Evolutionary conservation across 768 basidiomycete genomes (phyloP).

Genomic region (Leucocoprinus sp.): DNA sequence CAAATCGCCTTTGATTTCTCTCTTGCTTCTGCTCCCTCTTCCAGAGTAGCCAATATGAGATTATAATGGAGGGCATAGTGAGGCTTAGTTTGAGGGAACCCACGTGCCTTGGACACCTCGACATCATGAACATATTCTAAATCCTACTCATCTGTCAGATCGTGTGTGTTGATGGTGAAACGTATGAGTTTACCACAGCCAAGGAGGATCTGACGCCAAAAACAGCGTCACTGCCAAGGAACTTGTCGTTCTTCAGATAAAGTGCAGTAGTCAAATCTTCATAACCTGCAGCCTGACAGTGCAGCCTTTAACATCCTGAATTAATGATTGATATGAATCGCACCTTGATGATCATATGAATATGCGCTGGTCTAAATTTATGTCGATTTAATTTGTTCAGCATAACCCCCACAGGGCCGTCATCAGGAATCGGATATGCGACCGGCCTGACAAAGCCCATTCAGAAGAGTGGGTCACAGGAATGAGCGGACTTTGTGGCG

Average conservation of each 20-base stretch:
- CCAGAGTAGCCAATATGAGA: constrained; percentile 33
- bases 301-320: constrained; percentile 10
- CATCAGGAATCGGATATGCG: constrained; percentile 70
- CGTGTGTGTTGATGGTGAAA: constrained; percentile 5
- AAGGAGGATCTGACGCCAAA: constrained; percentile 80
- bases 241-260: constrained; percentile 65
- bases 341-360: constrained; percentile 68
- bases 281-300: constrained; percentile 53
- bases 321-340: not conserved
- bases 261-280: constrained; percentile 67
- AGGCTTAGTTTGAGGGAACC: constrained; percentile 33
- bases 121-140: constrained; percentile 47
- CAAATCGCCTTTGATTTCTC: constrained; percentile 11
- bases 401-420: constrained; percentile 68
- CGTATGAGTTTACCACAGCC: constrained; percentile 49
- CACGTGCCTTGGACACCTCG: constrained; percentile 44
- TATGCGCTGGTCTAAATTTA: constrained; percentile 69
- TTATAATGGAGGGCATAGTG: constrained; percentile 33
- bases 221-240: constrained; percentile 62
- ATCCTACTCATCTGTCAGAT: constrained; percentile 28
- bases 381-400: constrained; percentile 54
- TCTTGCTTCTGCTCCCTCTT: constrained; percentile 29
- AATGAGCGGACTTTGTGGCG: constrained; percentile 12
- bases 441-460: constrained; percentile 28
- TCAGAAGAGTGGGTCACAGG: not conserved